A percentile compares a stretch with the other conserved stretches of the same genome.
Evolutionary conservation across 176 grass and related monocot species (phyloP).

Genomic region (Guadua angustifolia): DNA sequence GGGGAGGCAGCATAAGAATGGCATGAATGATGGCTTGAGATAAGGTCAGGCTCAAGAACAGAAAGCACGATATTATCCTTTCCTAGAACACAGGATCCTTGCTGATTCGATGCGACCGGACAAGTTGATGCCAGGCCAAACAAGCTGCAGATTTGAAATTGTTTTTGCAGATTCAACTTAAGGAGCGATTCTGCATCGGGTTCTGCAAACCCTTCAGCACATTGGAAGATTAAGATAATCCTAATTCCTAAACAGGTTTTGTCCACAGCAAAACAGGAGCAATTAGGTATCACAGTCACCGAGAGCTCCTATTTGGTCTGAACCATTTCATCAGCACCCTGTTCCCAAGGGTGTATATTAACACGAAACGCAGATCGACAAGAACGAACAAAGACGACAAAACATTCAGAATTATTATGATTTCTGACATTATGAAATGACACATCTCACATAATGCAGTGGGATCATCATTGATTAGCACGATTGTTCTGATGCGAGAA

Average conservation of each 20-base stretch:
- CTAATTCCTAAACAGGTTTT: conserved; percentile 7
- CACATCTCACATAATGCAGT: conserved; percentile 36
- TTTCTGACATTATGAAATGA: conserved; percentile 44
- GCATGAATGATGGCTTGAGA: not conserved
- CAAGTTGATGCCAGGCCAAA: not conserved
- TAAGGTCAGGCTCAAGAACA: not conserved
- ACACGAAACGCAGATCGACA: not conserved
- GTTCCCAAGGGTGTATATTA: conserved; percentile 8
- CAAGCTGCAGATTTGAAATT: conserved; percentile 5
- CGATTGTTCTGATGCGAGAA: conserved; percentile 26
- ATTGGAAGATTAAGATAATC: conserved; percentile 38
- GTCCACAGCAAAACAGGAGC: conserved; percentile 6
- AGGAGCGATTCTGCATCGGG: conserved; percentile 1
- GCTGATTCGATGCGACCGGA: not conserved
- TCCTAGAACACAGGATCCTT: conserved; percentile 2
- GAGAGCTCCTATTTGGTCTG: conserved; percentile 12
- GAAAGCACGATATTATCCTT: not conserved
- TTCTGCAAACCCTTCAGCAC: conserved; percentile 19
- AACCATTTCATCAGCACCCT: conserved; percentile 37
- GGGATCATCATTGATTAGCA: conserved; percentile 1
- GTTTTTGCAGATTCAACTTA: conserved; percentile 15
- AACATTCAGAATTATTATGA: conserved; percentile 35
- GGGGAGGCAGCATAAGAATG: not conserved
- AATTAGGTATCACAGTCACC: conserved; percentile 20
- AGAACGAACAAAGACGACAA: conserved; percentile 23